Conservation (phyloP, 2,329 filamentous ascomycete genomes). For the Thermothelomyces thermophilus region DNA sequence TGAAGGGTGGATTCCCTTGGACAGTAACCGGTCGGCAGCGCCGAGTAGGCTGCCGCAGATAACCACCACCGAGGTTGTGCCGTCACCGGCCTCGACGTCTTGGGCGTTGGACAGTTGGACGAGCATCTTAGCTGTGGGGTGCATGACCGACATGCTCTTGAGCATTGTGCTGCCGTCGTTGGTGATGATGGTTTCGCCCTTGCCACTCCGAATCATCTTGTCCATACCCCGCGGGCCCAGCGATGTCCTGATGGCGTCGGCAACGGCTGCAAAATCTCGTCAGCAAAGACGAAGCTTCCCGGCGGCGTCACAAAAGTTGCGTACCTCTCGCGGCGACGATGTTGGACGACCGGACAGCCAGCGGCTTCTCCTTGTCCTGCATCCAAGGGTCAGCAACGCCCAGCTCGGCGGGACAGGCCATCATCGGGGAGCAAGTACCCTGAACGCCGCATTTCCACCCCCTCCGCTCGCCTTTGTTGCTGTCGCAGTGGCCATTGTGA, state of each 20-base stretch:
- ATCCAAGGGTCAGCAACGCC: slow-evolving; percentile 22
- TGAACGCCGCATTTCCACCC: slow-evolving; percentile 50
- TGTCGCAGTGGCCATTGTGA: slow-evolving; percentile 40
- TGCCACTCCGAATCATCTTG: slow-evolving; percentile 98
- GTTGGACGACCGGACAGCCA: slow-evolving; percentile 92
- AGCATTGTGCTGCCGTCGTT: slow-evolving; percentile 99
- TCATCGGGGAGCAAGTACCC: slow-evolving; percentile 36
- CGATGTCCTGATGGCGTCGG: slow-evolving; percentile 95
- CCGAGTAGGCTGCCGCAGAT: slow-evolving; percentile 93
- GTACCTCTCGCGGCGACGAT: slow-evolving; percentile 93
- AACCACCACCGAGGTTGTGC: slow-evolving; percentile 95
- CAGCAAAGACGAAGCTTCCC: slow-evolving; percentile 2
- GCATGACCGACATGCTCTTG: slow-evolving; percentile 98
- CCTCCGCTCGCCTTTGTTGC: slow-evolving; percentile 37
- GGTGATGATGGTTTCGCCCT: slow-evolving; percentile 96
- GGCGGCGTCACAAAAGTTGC: slow-evolving; percentile 18
- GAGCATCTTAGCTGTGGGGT: slow-evolving; percentile 98
- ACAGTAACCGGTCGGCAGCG: slow-evolving; percentile 83
- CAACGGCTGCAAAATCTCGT: slow-evolving; percentile 63
- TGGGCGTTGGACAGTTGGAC: slow-evolving; percentile 95
- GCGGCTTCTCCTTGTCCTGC: slow-evolving; percentile 93
- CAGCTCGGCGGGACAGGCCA: slow-evolving; percentile 27
- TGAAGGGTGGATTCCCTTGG: slow-evolving; percentile 93
- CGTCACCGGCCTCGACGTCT: slow-evolving; percentile 96
- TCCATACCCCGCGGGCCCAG: slow-evolving; percentile 96